phyloP scores from a whole-genome alignment of 208 protist genomes.

The Balamuthia mandrillaris region DNA sequence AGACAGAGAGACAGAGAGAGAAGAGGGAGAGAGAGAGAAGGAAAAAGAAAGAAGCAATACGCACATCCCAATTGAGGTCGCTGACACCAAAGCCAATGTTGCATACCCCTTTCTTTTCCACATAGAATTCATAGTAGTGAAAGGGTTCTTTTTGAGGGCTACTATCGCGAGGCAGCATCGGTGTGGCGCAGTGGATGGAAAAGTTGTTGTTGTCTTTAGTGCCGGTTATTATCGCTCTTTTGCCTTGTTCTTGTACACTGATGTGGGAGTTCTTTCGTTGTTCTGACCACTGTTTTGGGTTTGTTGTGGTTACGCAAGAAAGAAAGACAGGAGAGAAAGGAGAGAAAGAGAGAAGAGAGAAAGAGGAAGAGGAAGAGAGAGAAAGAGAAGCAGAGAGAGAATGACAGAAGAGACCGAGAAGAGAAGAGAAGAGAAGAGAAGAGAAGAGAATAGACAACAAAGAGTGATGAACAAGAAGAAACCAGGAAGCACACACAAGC shows the following conservation, averaged over 20 bases:
- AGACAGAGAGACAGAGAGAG: not conserved
- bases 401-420: not conserved
- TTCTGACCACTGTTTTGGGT: not conserved
- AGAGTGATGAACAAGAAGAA: too few species aligned
- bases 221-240: not conserved
- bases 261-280: not conserved
- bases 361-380: not conserved
- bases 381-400: too few species aligned
- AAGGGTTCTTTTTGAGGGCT: not conserved
- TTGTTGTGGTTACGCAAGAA: too few species aligned
- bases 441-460: not conserved
- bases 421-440: not conserved
- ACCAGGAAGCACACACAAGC: too few species aligned
- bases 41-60: not conserved
- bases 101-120: not conserved
- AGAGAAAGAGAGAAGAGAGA: not conserved
- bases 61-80: not conserved
- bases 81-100: constrained; percentile 29
- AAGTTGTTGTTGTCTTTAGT: not conserved
- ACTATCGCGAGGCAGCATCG: not conserved
- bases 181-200: not conserved
- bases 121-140: not conserved
- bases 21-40: not conserved
- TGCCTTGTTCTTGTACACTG: not conserved
- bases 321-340: too few species aligned